Evolutionary conservation across 78 protist species (phyloP).

Genomic region (Dictyostelium intermedium): DNA sequence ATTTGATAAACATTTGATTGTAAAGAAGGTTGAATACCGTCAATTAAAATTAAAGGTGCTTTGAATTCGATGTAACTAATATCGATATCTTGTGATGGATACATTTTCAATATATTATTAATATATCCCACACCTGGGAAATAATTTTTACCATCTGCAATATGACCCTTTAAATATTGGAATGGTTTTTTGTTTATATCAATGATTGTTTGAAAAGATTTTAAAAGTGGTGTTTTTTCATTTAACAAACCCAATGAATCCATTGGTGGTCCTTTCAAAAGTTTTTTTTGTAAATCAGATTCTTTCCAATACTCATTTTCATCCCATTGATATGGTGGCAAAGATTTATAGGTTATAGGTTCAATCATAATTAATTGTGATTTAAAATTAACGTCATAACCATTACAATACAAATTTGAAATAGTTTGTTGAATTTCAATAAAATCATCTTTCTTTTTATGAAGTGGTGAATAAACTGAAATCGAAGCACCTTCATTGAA

Average conservation of each 20-base stretch:
- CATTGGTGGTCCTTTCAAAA: background rate
- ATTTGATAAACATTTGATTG: background rate
- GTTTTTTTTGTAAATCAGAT: background rate
- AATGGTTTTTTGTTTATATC: background rate
- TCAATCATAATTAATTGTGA: too few species aligned
- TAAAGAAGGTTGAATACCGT: background rate
- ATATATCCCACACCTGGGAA: conserved; percentile 65
- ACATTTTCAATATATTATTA: background rate
- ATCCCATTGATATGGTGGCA: conserved; percentile 25
- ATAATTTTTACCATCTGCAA: background rate
- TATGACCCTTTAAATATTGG: conserved; percentile 45
- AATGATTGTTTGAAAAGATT: conserved; percentile 8
- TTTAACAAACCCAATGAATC: background rate
- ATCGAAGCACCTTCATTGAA: background rate
- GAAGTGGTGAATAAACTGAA: background rate
- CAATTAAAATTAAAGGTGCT: conserved; percentile 24
- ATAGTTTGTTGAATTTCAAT: background rate
- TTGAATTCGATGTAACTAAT: conserved; percentile 26
- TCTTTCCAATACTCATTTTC: background rate
- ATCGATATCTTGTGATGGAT: background rate
- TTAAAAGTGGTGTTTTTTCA: background rate
- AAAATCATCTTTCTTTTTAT: background rate
- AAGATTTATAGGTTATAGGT: too few species aligned
- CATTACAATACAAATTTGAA: conserved; percentile 16
- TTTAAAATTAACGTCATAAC: background rate